Percentiles rank a stretch among this genome's conserved stretches.
These are phyloP conservation scores for Gracilaria domingensis DNA, from an alignment of 23 red algal genomes.

Conservation along the genomic window DNA sequence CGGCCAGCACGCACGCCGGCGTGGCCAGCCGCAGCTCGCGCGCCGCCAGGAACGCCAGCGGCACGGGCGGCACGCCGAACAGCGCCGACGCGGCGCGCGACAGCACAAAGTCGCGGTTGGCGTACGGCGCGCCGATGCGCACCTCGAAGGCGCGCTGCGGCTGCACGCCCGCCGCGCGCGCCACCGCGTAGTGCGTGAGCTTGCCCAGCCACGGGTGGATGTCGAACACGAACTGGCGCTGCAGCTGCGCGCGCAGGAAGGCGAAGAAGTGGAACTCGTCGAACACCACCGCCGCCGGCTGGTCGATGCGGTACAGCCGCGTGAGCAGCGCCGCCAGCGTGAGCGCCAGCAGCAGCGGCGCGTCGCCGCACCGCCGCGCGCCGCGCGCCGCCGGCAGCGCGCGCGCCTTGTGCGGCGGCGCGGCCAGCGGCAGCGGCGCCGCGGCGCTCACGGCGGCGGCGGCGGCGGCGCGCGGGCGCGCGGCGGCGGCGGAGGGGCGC, in stretches of 20 bases:
- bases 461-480: not conserved
- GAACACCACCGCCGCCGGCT: slow-evolving; percentile 87
- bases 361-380: not conserved
- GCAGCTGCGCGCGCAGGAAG: slow-evolving; percentile 77
- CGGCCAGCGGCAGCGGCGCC: too few relatives aligned
- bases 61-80: slow-evolving; percentile 74
- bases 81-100: slow-evolving; percentile 63
- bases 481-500: not conserved
- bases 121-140: slow-evolving; percentile 34
- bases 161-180: slow-evolving; percentile 32
- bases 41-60: slow-evolving; percentile 62
- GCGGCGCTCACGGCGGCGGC: not conserved
- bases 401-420: not conserved
- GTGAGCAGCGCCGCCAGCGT: slow-evolving; percentile 26
- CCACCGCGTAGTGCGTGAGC: slow-evolving; percentile 66
- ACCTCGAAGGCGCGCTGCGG: slow-evolving; percentile 10
- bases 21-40: slow-evolving; percentile 52
- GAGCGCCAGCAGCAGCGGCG: slow-evolving; percentile 14
- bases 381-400: not conserved
- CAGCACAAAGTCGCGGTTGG: slow-evolving; percentile 49
- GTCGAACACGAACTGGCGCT: slow-evolving; percentile 79
- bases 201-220: slow-evolving; percentile 95
- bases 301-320: slow-evolving; percentile 63
- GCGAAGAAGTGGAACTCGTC: slow-evolving; percentile 95
- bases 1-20: slow-evolving; percentile 43